These are phyloP conservation scores for Phytopythium mirpurense DNA, from an alignment of 352 stramenopile species.

Conservation along the genomic window DNA sequence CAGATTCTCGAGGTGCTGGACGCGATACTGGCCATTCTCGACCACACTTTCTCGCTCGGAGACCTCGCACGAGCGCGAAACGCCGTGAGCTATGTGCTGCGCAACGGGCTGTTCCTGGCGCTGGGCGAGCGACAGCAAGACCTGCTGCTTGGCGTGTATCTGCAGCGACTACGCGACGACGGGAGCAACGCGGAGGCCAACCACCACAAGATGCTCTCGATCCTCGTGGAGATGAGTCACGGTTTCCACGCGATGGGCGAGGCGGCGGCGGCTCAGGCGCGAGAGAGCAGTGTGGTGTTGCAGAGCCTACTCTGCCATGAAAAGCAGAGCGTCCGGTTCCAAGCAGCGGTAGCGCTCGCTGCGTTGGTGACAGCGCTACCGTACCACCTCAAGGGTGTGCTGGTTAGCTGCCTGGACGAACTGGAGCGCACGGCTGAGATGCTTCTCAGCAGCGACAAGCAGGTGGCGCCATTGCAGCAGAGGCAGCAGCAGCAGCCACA, in stretches of 20 bases:
- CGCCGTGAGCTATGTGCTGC: conserved; percentile 67
- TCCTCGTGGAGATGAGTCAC: conserved; percentile 61
- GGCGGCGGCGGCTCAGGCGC: conserved; percentile 38
- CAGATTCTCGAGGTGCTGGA: conserved; percentile 70
- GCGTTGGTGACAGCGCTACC: conserved; percentile 63
- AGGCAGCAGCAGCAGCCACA: not conserved
- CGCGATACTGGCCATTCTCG: conserved; percentile 56
- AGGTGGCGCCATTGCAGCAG: not conserved
- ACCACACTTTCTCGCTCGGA: conserved; percentile 62
- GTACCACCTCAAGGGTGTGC: conserved; percentile 48
- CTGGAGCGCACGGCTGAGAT: conserved; percentile 35
- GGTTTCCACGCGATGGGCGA: conserved; percentile 69
- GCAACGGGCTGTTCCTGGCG: conserved; percentile 49
- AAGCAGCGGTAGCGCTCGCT: conserved; percentile 55
- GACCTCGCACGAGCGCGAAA: conserved; percentile 80
- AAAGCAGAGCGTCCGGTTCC: conserved; percentile 73
- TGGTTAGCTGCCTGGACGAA: conserved; percentile 31
- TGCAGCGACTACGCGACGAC: conserved; percentile 46
- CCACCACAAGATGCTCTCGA: conserved; percentile 62
- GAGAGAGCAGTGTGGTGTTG: conserved; percentile 29
- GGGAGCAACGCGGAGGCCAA: conserved; percentile 26
- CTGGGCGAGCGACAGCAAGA: conserved; percentile 71
- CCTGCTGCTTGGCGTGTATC: conserved; percentile 47
- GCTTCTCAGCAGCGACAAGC: conserved; percentile 8
- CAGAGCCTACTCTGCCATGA: conserved; percentile 48